Evolutionary conservation across 2,329 filamentous ascomycete species (phyloP), one percentile per base, ranked within the genome.

Genomic region (Curvularia sp.): DNA sequence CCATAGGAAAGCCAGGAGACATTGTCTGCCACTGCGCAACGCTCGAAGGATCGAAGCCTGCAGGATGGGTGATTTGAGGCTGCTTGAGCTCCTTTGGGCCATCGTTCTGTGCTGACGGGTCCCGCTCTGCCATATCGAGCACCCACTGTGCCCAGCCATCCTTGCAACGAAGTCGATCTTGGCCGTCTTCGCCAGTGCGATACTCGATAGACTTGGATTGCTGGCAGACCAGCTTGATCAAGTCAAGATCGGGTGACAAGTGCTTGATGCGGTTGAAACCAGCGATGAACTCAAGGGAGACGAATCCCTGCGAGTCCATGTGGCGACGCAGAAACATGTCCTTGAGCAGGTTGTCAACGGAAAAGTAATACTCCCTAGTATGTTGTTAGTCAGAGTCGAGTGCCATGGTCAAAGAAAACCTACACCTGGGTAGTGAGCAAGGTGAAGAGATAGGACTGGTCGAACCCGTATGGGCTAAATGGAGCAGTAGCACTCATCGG

Each of bases 241-340:
- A 77, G 38, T 91, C 87, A 56, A 89, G 80, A 57, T 97, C 89
- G 49, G 86, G 85, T 0, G 89, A 90, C 28, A 96, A 79, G 27
- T 85, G 80, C 77, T 88, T 89, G 74, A 96, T 89, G 58, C 95
- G 89, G 77, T 92, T 92, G 82, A 99, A 99, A n/a, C 83, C 84
- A 21, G 90, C 86, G 67, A 99, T 89, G 57, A 97, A 85, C 32
- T 85, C 83, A 50, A 99, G 80, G 49, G 87, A 88, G 13, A 97
- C 93, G 72, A 93, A 98, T 18, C 95, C 95, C 76, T 98, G 91
- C 1, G 90, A 91, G 74, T 99, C 94, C 95, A 99, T 98, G 68
- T 93, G 89, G 70, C 87, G 88, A 56, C 95, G 89, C 58, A 99
- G 83, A 77, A 88, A 98, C 71, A 91, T 84, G 72, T 99, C 95